Percentiles rank a stretch among this genome's conserved stretches.
These are phyloP conservation scores for Gymnopus androsaceus DNA, from an alignment of 1,284 basidiomycete genomes.

Conservation along the genomic window DNA sequence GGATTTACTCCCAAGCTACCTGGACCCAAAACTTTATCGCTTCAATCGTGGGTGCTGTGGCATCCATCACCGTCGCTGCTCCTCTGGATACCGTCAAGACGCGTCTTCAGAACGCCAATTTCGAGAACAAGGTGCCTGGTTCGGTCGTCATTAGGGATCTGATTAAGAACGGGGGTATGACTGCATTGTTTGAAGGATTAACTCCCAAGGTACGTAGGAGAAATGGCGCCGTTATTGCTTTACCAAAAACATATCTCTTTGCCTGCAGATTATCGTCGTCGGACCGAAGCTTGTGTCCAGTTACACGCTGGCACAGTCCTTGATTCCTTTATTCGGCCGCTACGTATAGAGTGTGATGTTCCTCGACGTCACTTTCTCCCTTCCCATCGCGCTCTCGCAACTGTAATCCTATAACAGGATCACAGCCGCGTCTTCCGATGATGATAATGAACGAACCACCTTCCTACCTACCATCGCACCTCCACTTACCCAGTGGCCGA, in stretches of 20 bases:
- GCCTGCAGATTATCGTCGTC: slow-evolving; percentile 89
- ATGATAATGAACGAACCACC: neutral
- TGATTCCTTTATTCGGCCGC: no score
- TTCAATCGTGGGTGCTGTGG: slow-evolving; percentile 94
- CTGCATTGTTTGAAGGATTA: slow-evolving; percentile 96
- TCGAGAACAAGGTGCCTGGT: slow-evolving; percentile 91
- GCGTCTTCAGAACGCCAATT: slow-evolving; percentile 97
- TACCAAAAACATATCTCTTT: no score
- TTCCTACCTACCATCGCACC: neutral
- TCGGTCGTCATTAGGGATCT: slow-evolving; percentile 86
- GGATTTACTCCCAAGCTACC: slow-evolving; percentile 91
- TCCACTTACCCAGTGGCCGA: no score
- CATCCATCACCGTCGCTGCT: slow-evolving; percentile 94
- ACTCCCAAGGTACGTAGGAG: slow-evolving; percentile 89
- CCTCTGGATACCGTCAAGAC: slow-evolving; percentile 97
- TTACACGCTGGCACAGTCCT: no score
- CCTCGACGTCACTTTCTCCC: no score
- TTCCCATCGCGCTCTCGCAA: no score
- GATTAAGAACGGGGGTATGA: slow-evolving; percentile 81
- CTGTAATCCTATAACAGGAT: no score
- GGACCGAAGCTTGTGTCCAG: slow-evolving; percentile 98
- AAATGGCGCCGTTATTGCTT: no score
- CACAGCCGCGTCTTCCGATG: no score
- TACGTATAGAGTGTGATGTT: no score
- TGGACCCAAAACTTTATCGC: slow-evolving; percentile 97